Evolutionary conservation across 1,284 basidiomycete genomes (phyloP).

Genomic region (Ceratobasidium sp.): DNA sequence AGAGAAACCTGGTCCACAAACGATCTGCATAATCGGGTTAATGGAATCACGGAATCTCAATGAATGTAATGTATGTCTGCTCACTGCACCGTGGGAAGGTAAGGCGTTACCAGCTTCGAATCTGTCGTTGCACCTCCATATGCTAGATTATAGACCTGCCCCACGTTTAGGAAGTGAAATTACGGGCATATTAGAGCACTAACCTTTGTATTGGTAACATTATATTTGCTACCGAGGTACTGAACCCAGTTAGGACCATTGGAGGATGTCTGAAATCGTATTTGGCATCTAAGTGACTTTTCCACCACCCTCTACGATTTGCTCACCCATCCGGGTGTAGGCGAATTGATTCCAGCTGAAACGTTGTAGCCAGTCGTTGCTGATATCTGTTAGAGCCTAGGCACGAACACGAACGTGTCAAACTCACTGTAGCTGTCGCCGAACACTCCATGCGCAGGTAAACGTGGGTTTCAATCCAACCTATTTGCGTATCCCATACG

Average conservation of each 20-base stretch:
- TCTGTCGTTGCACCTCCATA: conserved; percentile 69
- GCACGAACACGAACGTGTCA: neutral
- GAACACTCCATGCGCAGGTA: conserved; percentile 47
- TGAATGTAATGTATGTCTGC: conserved; percentile 42
- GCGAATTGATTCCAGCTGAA: conserved; percentile 62
- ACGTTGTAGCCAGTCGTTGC: conserved; percentile 62
- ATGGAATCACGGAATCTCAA: neutral
- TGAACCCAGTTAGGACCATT: conserved; percentile 71
- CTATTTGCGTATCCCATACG: neutral
- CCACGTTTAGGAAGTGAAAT: conserved; percentile 24
- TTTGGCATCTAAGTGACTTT: neutral
- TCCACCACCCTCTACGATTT: neutral
- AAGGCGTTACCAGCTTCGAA: conserved; percentile 63
- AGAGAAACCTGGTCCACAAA: conserved; percentile 56
- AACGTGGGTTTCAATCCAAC: neutral
- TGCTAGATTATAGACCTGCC: conserved; percentile 63
- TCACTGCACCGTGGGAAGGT: conserved; percentile 61
- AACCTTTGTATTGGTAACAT: conserved; percentile 62
- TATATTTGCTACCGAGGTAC: conserved; percentile 62
- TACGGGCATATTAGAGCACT: conserved; percentile 3
- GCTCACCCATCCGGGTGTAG: conserved; percentile 60
- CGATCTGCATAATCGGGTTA: conserved; percentile 51
- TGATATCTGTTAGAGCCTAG: neutral
- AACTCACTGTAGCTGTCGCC: conserved; percentile 52
- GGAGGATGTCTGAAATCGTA: conserved; percentile 56